Conservation (phyloP, 1,284 basidiomycete species). For the Ceratobasidium sp. region DNA sequence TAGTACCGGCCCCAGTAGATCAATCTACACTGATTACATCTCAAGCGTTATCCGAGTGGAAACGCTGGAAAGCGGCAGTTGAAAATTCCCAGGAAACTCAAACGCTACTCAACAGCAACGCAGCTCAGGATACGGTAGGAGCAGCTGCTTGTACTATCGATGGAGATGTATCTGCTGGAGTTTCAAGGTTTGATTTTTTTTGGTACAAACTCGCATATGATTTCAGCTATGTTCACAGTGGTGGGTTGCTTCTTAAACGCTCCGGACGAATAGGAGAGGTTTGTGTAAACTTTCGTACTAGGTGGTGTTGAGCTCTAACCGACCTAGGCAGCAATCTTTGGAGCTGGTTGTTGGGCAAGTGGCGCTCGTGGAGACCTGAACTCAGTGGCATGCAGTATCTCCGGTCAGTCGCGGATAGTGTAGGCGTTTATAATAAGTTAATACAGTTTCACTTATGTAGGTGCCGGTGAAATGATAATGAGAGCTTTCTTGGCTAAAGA, state of each 20-base stretch:
- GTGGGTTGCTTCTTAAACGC: slow-evolving; percentile 75
- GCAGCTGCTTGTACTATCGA: slow-evolving; percentile 64
- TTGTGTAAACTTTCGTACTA: slow-evolving; percentile 52
- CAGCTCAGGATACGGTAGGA: slow-evolving; percentile 78
- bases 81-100: slow-evolving; percentile 30
- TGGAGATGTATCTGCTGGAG: slow-evolving; percentile 69
- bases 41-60: slow-evolving; percentile 65
- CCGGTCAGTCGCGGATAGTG: slow-evolving; percentile 58
- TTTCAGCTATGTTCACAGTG: slow-evolving; percentile 57
- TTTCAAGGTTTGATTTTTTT: slow-evolving; percentile 67
- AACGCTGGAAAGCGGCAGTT: slow-evolving; percentile 65
- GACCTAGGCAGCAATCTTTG: slow-evolving; percentile 56
- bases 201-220: slow-evolving; percentile 8
- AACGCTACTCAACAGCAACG: slow-evolving; percentile 47
- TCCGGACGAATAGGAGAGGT: slow-evolving; percentile 78
- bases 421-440: not conserved
- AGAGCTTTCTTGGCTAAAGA: slow-evolving; percentile 53
- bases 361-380: slow-evolving; percentile 39
- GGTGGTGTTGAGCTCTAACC: slow-evolving; percentile 47
- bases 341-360: slow-evolving; percentile 71
- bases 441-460: slow-evolving; percentile 47
- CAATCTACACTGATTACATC: slow-evolving; percentile 61
- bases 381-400: slow-evolving; percentile 71
- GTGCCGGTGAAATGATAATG: slow-evolving; percentile 59
- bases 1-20: slow-evolving; percentile 52